A percentile compares a stretch with the other conserved stretches of the same genome.
Conservation (phyloP, 805 yeast species). For the Schwanniomyces occidentalis region DNA sequence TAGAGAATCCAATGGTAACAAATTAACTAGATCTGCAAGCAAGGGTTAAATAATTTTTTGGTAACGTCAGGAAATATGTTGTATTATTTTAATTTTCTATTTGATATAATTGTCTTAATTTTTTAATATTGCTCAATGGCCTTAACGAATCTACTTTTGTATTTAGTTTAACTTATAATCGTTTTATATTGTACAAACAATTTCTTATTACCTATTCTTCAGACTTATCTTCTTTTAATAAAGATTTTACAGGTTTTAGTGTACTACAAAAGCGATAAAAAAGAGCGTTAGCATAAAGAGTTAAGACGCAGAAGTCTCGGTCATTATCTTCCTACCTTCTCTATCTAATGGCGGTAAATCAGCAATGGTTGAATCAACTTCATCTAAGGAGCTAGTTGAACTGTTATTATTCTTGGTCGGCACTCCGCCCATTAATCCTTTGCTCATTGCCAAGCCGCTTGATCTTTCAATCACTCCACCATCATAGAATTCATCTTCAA, state of each 20-base stretch:
- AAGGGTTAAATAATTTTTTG: conserved; percentile 33
- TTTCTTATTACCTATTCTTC: too few species aligned
- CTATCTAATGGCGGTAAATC: conserved; percentile 37
- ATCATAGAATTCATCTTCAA: conserved; percentile 84
- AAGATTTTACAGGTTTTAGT: too few species aligned
- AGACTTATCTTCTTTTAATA: too few species aligned
- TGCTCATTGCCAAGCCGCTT: conserved; percentile 79
- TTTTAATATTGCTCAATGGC: conserved; percentile 1
- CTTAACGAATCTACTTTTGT: conserved; percentile 2
- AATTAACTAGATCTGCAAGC: conserved; percentile 42
- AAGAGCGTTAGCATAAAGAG: too few species aligned
- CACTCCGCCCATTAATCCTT: conserved; percentile 91
- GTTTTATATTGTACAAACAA: too few species aligned
- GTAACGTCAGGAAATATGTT: too few species aligned
- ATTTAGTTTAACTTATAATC: conserved; percentile 4
- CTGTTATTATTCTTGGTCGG: conserved; percentile 52
- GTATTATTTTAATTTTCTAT: not conserved
- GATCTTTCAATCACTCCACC: conserved; percentile 67
- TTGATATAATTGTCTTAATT: not conserved
- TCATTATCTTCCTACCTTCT: conserved; percentile 30
- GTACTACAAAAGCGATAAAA: too few species aligned
- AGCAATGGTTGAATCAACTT: conserved; percentile 22
- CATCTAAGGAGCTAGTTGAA: conserved; percentile 11
- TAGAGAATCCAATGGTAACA: conserved; percentile 18
- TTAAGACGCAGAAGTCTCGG: too few species aligned